These are phyloP conservation scores for Halophytophthora polymorphica DNA, from an alignment of 352 stramenopile species.

Conservation along the genomic window DNA sequence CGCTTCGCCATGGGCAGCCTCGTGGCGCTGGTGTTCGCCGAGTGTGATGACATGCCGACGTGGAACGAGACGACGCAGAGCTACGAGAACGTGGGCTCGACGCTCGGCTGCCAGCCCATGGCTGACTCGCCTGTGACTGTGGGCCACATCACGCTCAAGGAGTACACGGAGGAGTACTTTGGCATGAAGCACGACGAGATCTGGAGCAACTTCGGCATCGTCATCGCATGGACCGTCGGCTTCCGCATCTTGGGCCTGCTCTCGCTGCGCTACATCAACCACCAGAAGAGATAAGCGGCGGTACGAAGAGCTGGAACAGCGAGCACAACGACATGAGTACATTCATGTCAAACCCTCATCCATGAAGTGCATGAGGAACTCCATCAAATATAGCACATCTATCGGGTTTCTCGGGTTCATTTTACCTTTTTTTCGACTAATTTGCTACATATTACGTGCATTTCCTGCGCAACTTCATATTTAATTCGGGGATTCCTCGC, in stretches of 20 bases:
- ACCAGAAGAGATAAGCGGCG: slow-evolving; percentile 38
- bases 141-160: slow-evolving; percentile 25
- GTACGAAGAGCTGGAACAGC: background rate
- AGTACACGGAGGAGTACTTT: slow-evolving; percentile 25
- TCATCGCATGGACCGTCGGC: slow-evolving; percentile 23
- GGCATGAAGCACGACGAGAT: slow-evolving; percentile 18
- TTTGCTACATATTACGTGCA: too few relatives aligned
- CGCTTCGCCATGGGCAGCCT: slow-evolving; percentile 19
- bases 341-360: too few relatives aligned
- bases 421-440: too few relatives aligned
- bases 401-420: too few relatives aligned
- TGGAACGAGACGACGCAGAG: slow-evolving; percentile 16
- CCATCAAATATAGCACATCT: too few relatives aligned
- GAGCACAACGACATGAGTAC: too few relatives aligned
- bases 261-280: slow-evolving; percentile 36
- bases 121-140: slow-evolving; percentile 16
- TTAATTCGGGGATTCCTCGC: too few relatives aligned
- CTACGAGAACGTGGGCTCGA: slow-evolving; percentile 18
- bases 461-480: too few relatives aligned
- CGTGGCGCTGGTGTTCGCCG: slow-evolving; percentile 18
- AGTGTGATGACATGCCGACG: slow-evolving; percentile 12
- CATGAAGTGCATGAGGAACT: too few relatives aligned
- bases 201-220: slow-evolving; percentile 19
- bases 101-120: slow-evolving; percentile 25
- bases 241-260: slow-evolving; percentile 32